These are phyloP conservation scores for Trametes hirsuta DNA, from an alignment of 1,284 basidiomycete genomes.

Conservation along the genomic window DNA sequence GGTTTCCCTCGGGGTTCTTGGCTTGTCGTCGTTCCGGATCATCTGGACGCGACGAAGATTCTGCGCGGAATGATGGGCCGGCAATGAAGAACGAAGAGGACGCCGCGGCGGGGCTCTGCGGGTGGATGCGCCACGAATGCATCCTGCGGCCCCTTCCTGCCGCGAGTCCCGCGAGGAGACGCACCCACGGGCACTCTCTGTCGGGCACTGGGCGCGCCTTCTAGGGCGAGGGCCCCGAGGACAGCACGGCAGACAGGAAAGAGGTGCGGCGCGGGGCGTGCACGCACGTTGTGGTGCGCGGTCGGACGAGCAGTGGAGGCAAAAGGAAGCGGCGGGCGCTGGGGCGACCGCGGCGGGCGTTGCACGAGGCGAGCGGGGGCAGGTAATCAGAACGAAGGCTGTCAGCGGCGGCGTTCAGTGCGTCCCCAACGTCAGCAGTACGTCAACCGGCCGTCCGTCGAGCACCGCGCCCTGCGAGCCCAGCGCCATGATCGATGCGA, in stretches of 20 bases:
- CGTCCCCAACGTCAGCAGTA: constrained; percentile 28
- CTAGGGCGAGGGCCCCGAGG: neutral
- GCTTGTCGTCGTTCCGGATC: constrained; percentile 2
- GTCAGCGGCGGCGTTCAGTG: constrained; percentile 22
- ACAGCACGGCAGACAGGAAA: neutral
- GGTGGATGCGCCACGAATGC: neutral
- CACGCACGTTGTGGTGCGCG: constrained; percentile 3
- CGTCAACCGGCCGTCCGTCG: constrained; percentile 24
- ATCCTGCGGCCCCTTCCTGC: neutral
- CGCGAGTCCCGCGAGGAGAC: too few relatives aligned
- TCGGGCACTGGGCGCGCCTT: neutral
- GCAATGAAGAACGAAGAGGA: constrained; percentile 5
- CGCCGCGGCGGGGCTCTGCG: neutral
- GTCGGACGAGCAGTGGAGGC: neutral
- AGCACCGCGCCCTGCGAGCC: constrained; percentile 12
- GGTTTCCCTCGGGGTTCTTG: constrained; percentile 4
- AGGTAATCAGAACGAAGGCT: constrained; percentile 25
- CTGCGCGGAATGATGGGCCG: constrained; percentile 5
- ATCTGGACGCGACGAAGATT: neutral
- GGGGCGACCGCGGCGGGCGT: constrained; percentile 8
- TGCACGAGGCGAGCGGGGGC: constrained; percentile 16
- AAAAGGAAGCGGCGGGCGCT: constrained; percentile 7
- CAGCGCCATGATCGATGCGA: constrained; percentile 30
- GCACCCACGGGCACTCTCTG: neutral
- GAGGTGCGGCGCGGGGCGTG: neutral